These are phyloP conservation scores for Aristolochia fimbriata DNA, from an alignment of 164 flowering plant genomes.

Conservation along the genomic window DNA sequence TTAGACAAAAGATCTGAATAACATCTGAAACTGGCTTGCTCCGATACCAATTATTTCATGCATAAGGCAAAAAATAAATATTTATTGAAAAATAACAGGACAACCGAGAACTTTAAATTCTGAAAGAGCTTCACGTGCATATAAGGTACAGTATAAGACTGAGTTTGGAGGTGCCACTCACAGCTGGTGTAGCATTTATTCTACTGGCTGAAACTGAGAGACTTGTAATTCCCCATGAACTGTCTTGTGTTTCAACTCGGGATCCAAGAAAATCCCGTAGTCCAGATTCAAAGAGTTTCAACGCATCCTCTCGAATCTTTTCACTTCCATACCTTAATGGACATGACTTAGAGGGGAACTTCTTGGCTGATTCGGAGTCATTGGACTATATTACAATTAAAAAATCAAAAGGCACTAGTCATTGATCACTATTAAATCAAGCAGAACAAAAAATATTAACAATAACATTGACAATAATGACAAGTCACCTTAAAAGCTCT, in stretches of 20 bases:
- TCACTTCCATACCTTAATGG: constrained; percentile 72
- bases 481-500: constrained; percentile 53
- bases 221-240: constrained; percentile 63
- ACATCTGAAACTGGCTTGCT: too few relatives aligned
- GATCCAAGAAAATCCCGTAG: constrained; percentile 67
- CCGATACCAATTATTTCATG: too few relatives aligned
- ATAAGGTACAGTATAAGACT: not conserved
- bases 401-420: not conserved
- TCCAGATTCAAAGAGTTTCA: constrained; percentile 63
- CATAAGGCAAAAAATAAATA: not conserved
- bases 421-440: not conserved
- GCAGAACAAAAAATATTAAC: not conserved
- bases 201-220: constrained; percentile 88
- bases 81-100: too few relatives aligned
- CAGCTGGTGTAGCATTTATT: constrained; percentile 58
- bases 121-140: too few relatives aligned
- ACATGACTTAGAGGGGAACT: constrained; percentile 90
- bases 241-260: constrained; percentile 26
- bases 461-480: not conserved
- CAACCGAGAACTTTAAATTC: too few relatives aligned
- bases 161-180: constrained; percentile 27
- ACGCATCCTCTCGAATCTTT: constrained; percentile 83
- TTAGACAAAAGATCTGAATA: too few relatives aligned
- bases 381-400: constrained; percentile 22
- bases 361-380: constrained; percentile 56